These are phyloP conservation scores for Prunus armeniaca DNA, from an alignment of 306 rosid genomes.

Conservation along the genomic window DNA sequence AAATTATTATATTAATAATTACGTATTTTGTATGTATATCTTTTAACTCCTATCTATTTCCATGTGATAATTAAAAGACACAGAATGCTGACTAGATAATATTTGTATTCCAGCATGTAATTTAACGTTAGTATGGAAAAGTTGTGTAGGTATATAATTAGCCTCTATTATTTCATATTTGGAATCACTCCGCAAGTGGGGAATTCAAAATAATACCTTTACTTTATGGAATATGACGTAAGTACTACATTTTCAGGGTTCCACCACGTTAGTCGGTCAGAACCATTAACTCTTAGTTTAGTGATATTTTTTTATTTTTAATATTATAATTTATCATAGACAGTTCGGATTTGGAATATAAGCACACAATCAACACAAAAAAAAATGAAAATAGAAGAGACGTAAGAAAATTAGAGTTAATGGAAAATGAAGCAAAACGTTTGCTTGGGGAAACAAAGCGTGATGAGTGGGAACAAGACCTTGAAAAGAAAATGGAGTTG, in stretches of 20 bases:
- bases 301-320: fast-evolving
- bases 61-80: slow-evolving; percentile 1
- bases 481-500: not conserved
- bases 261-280: fast-evolving
- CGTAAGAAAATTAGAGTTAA: not conserved
- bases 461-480: not conserved
- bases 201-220: not conserved
- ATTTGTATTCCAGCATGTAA: not conserved
- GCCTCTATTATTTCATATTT: not conserved
- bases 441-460: not conserved
- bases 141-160: not conserved
- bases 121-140: not conserved
- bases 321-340: no score
- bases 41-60: slow-evolving; percentile 1
- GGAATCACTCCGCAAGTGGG: not conserved
- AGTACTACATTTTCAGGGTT: no score
- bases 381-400: not conserved
- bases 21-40: not conserved
- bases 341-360: no score
- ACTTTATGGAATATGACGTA: not conserved
- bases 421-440: not conserved
- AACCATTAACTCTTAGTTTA: no score
- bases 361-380: no score
- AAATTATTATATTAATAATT: not conserved
- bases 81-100: slow-evolving; percentile 2